Percentiles rank a stretch among this genome's conserved stretches.
Conservation (phyloP, 2,329 filamentous ascomycete genomes). For the Coniochaeta prunicola region DNA sequence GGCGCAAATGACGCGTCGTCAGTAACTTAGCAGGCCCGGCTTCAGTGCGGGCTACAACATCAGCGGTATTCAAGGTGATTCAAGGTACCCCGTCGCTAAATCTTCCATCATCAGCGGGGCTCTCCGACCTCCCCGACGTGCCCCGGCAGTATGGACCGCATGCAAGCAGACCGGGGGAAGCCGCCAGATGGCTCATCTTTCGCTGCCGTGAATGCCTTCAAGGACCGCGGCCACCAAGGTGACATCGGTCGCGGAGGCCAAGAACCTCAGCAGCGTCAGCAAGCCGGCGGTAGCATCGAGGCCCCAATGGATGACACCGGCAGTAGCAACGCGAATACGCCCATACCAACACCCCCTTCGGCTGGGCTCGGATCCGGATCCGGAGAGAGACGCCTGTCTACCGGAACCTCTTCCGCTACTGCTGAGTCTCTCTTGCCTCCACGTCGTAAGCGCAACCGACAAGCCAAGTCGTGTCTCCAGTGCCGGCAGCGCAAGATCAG, state of each 20-base stretch:
- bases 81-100: no score
- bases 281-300: background rate
- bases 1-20: background rate
- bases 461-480: constrained; percentile 43
- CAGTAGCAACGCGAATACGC: background rate
- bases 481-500: constrained; percentile 55
- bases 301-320: background rate
- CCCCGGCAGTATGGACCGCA: background rate
- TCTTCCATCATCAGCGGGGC: background rate
- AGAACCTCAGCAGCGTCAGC: background rate
- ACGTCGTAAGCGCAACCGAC: constrained; percentile 17
- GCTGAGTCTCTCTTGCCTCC: background rate
- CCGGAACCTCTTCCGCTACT: background rate
- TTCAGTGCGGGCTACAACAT: background rate
- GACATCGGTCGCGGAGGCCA: background rate
- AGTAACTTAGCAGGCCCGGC: background rate
- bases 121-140: background rate
- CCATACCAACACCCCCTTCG: background rate
- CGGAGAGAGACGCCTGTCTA: background rate
- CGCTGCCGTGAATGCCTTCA: background rate
- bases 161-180: background rate
- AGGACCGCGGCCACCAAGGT: background rate
- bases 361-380: background rate
- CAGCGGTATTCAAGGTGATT: no score
- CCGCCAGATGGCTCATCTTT: background rate